Base-by-base conservation (phyloP, 202 grass and related monocot species). In the Saccharum hybrid region DNA sequence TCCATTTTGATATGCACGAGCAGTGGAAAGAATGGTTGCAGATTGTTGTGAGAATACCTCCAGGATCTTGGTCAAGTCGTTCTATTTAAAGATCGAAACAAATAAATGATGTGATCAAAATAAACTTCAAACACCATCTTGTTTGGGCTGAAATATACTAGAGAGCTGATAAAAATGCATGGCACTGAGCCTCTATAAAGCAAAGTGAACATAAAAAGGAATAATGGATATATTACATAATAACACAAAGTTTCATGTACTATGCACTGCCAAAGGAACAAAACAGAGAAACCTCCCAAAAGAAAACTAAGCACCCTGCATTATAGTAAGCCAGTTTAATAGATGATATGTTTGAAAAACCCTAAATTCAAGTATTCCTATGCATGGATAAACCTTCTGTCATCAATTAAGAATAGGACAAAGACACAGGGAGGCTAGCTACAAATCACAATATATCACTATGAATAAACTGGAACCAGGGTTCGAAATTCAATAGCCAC, bases 1-100 rank as follows among this genome's bases (percentile, higher is more conserved):
- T 89, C 96, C 96, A 98, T 90, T 98, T 98, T 42, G 96, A 98
- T 83, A 98, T 98, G 85, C 96, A 98, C 0, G 93, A 95, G 76
- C 89, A 95, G 68, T 98, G 96, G 79, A 98, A 98, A 70, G 96
- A 89, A 90, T 98, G 96, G 81, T 98, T 95, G 89, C 92, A 98
- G 45, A 98, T 98, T 68, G 96, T 98, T 76, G 85, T 98, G 62
- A 98, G 91, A 92, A 95, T 98, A 42, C 96, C 96, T 83, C 88
- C 89, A 82, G 77, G 85, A 76, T 95, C 96, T 90, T 98, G 93
- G 62, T 98, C 96, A 82, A 98, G 89, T 78, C 93, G 90, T 77
- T 98, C 93, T 96, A 62, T 83, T 85, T 18, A 33, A 68, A 70
- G 61, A 52, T 37, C 23, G 2, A 42, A 65, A 63, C 16, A 41